phyloP scores from a whole-genome alignment of 177 flowering plant genomes.

The Telopea speciosissima region DNA sequence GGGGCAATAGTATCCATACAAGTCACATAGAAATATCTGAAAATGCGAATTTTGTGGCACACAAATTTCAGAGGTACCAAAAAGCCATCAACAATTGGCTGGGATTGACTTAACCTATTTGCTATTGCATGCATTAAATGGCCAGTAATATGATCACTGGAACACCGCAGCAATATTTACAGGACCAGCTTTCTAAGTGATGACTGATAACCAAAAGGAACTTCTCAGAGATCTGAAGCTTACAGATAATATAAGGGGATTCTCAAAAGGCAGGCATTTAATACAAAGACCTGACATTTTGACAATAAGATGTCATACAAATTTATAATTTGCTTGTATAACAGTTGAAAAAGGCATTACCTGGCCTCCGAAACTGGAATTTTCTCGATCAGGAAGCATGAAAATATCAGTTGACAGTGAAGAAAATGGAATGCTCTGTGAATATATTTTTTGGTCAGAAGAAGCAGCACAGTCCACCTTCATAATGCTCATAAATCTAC shows the following conservation, averaged over 20 bases:
- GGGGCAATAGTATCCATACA: too few relatives aligned
- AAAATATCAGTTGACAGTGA: slow-evolving; percentile 31
- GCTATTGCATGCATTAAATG: not conserved
- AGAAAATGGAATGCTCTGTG: slow-evolving; percentile 62
- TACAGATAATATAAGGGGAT: not conserved
- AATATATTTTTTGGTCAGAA: slow-evolving; percentile 80
- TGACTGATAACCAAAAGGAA: too few relatives aligned
- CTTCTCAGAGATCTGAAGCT: too few relatives aligned
- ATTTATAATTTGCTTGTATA: too few relatives aligned
- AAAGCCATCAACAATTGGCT: too few relatives aligned
- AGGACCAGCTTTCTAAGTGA: too few relatives aligned
- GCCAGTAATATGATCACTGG: not conserved
- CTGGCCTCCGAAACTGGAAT: slow-evolving; percentile 24
- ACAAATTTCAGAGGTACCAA: not conserved
- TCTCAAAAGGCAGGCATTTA: not conserved
- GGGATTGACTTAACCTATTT: not conserved
- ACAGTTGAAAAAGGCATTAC: slow-evolving; percentile 19
- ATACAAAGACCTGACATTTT: not conserved
- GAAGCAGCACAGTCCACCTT: slow-evolving; percentile 60
- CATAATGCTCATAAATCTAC: slow-evolving; percentile 56
- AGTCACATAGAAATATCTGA: not conserved
- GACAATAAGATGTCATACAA: not conserved
- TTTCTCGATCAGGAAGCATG: slow-evolving; percentile 37
- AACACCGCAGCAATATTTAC: not conserved
- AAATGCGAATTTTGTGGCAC: not conserved